Percentiles rank a stretch among this genome's conserved stretches.
Conservation (phyloP, 345 rosid genomes). For the Excoecaria cochinchinensis region DNA sequence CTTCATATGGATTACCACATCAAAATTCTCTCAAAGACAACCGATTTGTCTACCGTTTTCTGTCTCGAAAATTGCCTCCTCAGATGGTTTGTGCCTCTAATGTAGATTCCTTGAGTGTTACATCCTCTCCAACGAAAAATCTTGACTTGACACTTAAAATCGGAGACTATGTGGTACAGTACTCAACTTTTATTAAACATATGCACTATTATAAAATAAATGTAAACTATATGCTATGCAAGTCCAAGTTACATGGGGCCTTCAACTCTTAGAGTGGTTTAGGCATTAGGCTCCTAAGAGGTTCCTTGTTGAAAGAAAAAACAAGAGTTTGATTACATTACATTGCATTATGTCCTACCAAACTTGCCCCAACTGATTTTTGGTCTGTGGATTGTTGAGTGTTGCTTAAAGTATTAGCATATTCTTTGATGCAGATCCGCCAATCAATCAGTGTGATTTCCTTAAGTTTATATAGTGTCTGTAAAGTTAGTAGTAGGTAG, state of each 20-base stretch:
- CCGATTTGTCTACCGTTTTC: constrained; percentile 72
- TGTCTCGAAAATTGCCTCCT: constrained; percentile 41
- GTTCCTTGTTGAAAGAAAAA: not conserved
- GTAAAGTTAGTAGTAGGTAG: no score
- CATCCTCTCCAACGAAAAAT: constrained; percentile 39
- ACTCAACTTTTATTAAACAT: constrained; percentile 15
- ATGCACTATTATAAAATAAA: not conserved
- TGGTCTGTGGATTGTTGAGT: no score
- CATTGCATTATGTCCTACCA: no score
- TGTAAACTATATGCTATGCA: not conserved
- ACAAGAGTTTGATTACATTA: no score
- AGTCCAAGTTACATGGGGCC: not conserved
- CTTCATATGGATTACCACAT: constrained; percentile 41
- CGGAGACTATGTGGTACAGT: constrained; percentile 88
- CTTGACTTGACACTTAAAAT: constrained; percentile 58
- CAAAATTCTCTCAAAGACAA: constrained; percentile 48
- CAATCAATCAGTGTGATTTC: no score
- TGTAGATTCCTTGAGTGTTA: constrained; percentile 33
- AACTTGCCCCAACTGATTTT: no score
- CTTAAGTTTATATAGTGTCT: no score
- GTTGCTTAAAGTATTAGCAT: not conserved
- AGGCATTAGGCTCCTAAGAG: constrained; percentile 2
- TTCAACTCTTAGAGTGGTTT: not conserved
- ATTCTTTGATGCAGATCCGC: not conserved
- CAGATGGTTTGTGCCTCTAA: constrained; percentile 31